phyloP scores from a whole-genome alignment of 352 stramenopile genomes.

The Globisporangium polare region DNA sequence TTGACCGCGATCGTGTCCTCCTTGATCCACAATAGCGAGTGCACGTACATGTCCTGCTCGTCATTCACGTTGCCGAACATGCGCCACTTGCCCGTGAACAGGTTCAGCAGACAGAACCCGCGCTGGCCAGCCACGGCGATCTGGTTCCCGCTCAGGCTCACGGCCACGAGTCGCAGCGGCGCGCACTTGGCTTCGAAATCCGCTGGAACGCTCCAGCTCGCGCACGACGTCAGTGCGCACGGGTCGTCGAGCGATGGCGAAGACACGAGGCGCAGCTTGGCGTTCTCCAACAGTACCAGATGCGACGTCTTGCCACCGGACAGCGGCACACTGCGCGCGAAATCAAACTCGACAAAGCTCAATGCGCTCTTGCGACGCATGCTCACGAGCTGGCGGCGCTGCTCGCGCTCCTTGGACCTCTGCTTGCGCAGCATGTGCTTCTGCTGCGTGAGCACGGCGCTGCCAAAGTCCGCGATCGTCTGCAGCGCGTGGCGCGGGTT shows the following conservation, averaged over 20 bases:
- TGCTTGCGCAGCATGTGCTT: constrained; percentile 19
- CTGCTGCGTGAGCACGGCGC: constrained; percentile 23
- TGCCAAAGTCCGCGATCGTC: constrained; percentile 37
- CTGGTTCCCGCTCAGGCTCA: constrained; percentile 53
- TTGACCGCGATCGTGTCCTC: constrained; percentile 66
- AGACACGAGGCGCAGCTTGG: constrained; percentile 45
- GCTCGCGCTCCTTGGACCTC: constrained; percentile 13
- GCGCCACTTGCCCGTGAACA: constrained; percentile 67
- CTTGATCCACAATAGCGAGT: constrained; percentile 56
- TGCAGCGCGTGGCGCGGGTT: constrained; percentile 54
- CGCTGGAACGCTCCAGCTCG: constrained; percentile 50
- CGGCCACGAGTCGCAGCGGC: constrained; percentile 54
- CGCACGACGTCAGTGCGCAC: constrained; percentile 53
- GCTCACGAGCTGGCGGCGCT: constrained; percentile 25
- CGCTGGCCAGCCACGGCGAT: constrained; percentile 65
- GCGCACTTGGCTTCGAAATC: constrained; percentile 62
- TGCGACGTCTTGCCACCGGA: constrained; percentile 37
- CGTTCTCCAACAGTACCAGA: constrained; percentile 52
- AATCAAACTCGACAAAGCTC: constrained; percentile 63
- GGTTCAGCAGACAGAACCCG: constrained; percentile 73
- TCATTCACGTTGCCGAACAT: constrained; percentile 85
- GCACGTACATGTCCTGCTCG: constrained; percentile 70
- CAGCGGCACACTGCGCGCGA: constrained; percentile 48
- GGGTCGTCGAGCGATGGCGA: constrained; percentile 55
- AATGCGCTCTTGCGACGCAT: constrained; percentile 23